These are phyloP conservation scores for Schizothecium vesticola DNA, from an alignment of 495 filamentous ascomycete species.

Conservation along the genomic window DNA sequence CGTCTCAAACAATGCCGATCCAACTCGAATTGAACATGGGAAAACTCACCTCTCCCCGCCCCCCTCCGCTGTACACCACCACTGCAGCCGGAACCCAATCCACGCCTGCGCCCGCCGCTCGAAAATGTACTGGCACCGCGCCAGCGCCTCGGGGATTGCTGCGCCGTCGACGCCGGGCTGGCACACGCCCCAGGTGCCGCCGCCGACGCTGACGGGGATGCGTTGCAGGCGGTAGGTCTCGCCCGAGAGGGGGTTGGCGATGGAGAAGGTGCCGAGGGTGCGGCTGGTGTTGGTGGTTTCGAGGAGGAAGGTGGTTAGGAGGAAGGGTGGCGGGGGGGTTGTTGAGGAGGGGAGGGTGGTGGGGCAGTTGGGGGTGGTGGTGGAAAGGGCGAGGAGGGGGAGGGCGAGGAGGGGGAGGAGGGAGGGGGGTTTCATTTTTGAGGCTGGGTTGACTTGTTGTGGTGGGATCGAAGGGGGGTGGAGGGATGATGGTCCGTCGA, in stretches of 20 bases:
- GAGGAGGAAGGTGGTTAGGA: background rate
- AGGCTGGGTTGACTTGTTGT: no score
- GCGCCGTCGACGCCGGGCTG: background rate
- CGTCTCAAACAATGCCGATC: background rate
- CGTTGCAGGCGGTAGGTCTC: conserved; percentile 4
- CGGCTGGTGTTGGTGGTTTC: background rate
- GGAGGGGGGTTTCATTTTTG: background rate
- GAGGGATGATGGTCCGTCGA: background rate
- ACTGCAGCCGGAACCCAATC: conserved; percentile 11
- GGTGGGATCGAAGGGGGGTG: no score
- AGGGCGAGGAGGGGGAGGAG: background rate
- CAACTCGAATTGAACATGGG: no score
- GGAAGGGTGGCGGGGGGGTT: background rate
- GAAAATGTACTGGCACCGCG: conserved; percentile 6
- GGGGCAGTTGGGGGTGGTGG: background rate
- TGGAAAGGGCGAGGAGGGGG: background rate
- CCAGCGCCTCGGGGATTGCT: conserved; percentile 1
- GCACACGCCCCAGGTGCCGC: conserved; percentile 8
- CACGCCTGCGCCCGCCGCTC: background rate
- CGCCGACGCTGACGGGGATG: conserved; percentile 1
- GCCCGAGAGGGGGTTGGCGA: conserved; percentile 5
- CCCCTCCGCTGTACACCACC: background rate
- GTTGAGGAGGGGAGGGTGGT: background rate
- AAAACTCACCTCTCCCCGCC: background rate
- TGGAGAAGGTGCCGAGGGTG: conserved; percentile 2